A percentile compares a stretch with the other conserved stretches of the same genome.
phyloP scores from a whole-genome alignment of 2,329 filamentous ascomycete species.

The Aspergillus versicolor region DNA sequence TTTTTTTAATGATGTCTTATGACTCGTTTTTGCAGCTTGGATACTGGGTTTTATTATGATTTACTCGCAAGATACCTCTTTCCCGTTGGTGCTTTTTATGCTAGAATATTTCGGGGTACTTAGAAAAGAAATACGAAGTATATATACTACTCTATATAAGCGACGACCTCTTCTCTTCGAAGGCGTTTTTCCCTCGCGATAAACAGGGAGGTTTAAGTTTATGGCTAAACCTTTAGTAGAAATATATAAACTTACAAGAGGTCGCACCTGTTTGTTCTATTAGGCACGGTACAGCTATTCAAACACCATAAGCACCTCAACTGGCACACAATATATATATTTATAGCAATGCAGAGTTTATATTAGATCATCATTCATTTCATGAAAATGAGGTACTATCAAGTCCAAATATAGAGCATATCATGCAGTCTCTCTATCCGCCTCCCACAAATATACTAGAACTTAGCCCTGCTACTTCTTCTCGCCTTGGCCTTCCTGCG shows the following conservation, averaged over 20 bases:
- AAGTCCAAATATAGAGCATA: conserved; percentile 3
- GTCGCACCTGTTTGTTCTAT: too few species aligned
- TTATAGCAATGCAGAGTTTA: conserved; percentile 7
- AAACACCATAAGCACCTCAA: too few species aligned
- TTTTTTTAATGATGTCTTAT: conserved; percentile 10
- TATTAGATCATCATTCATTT: conserved; percentile 19
- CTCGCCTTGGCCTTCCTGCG: conserved; percentile 5
- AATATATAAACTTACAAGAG: too few species aligned
- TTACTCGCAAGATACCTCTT: conserved; percentile 14
- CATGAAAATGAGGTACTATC: conserved; percentile 3
- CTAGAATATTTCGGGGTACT: too few species aligned
- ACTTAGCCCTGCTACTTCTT: not conserved
- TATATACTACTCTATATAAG: not conserved
- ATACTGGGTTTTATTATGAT: not conserved
- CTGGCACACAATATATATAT: not conserved
- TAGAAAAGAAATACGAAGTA: not conserved
- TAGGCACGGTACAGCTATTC: too few species aligned
- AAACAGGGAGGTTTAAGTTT: too few species aligned
- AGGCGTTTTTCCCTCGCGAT: too few species aligned
- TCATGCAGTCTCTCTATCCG: not conserved
- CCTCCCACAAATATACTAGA: not conserved
- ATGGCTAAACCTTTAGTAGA: too few species aligned
- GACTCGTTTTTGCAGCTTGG: not conserved
- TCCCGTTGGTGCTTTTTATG: not conserved
- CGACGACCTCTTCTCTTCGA: too few species aligned